Base-by-base conservation (phyloP, 2,329 filamentous ascomycete genomes). In the Calonectria ilicicola region DNA sequence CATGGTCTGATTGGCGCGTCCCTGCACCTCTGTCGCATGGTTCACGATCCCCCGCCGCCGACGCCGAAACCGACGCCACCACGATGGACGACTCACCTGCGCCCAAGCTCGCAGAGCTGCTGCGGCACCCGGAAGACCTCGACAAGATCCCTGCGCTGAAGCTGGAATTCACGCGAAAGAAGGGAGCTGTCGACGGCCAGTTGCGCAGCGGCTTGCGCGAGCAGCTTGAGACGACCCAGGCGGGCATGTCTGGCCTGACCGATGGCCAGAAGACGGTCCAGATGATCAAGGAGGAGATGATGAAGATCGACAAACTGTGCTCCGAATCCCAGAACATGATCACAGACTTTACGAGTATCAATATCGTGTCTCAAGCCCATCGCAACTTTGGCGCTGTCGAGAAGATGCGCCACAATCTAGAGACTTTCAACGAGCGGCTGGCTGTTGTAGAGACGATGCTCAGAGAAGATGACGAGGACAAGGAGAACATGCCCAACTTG, bases 321-420 rank as follows among this genome's bases (percentile, higher is more conserved):
- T 95, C 96, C 75, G 97, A 99, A 85, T 96, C 96, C 67, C 96
- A 98, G 87, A 95, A 95, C 82, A 98, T 98, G 92, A 98, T 99
- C 81, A 93, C 94, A 81, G 97, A 99, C 87, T 98, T 99, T 84
- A 93, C 94, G 42, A 95, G 95, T 81, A 97, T 98, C 88, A 97
- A 97, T 83, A 87, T 95, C 73, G 94, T 97, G 67, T 96, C 96
- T 68, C 95, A 98, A 85, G 97, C 97, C 77, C 97, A 99, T 85
- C 91, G 96, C 75, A 98, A 99, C 86, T 99, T 99, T 82, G 95
- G 94, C 80, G 95, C 95, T 56, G 96, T 98, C 73, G 93, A 98
- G 86, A 92, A 93, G 79, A 98, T 99, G 95, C 95, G 96, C 82
- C 91, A 90, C 78, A 96, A 97, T 79, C 90, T 99, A 79, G 94